Percentiles rank a stretch among this genome's conserved stretches.
phyloP scores from a whole-genome alignment of 2,329 filamentous ascomycete genomes.

The Aspergillus puulaauensis region DNA sequence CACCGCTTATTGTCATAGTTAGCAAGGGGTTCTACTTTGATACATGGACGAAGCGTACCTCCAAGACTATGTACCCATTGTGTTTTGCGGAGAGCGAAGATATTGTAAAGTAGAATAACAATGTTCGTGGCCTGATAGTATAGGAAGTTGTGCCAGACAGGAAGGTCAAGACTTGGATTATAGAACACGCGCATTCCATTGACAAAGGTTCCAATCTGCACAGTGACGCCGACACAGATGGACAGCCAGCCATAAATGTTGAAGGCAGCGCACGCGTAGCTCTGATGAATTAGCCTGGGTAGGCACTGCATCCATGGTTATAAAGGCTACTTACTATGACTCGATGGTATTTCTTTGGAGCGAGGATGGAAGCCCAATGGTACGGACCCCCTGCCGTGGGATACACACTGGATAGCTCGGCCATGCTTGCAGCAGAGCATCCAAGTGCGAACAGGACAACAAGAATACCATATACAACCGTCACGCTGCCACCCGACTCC shows the following conservation, averaged over 20 bases:
- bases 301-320: no score
- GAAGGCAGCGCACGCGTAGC: background rate
- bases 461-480: background rate
- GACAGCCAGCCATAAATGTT: background rate
- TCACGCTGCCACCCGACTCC: background rate
- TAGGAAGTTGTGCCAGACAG: background rate
- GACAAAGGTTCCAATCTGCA: background rate
- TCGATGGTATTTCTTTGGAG: background rate
- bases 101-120: background rate
- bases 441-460: background rate
- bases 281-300: background rate
- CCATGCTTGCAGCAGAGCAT: background rate
- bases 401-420: background rate
- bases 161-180: background rate
- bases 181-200: background rate
- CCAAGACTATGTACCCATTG: background rate
- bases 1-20: background rate
- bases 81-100: background rate
- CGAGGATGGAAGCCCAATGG: background rate
- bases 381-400: background rate
- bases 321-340: no score
- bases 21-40: no score
- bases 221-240: background rate
- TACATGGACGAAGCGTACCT: background rate
- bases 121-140: background rate